Base-by-base conservation (phyloP, 352 stramenopile genomes). In the Globisporangium radiosum region DNA sequence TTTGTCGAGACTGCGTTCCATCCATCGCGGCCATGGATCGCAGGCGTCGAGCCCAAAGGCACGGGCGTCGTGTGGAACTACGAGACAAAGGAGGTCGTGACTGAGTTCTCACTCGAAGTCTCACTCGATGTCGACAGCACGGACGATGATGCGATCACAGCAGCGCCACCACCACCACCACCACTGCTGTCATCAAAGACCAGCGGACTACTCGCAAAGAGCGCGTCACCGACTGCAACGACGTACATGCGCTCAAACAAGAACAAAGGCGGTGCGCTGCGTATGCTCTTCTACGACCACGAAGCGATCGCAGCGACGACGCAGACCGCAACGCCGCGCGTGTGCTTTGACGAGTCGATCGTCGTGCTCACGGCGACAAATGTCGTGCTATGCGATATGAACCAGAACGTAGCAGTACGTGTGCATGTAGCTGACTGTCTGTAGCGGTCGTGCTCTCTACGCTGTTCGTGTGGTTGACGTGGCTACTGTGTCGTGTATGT, bases 281-380 rank as follows among this genome's bases (percentile, higher is more conserved):
- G 69, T 17, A 80, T 92, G 73, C 52, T 90, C 1, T 92, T 92
- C 56, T 91, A 88, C 54, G 83, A 92, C 51, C 77, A 89, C 36
- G 78, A 92, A 59, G 65, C 71, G 15, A 82, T 92, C 43, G 57
- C 64, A 5, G 73, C 68, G 47, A 75, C 61, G n/a, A 76, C 77
- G 1, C 66, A 76, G 40, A 67, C 73, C 42, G 54, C 67, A 14
- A 65, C 56, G 1, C 68, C 81, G 8, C 76, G 81, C 19, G 62
- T 61, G 0, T 90, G 76, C 59, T 91, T 87, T 56, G 81, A 92
- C 6, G 81, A 91, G 52, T 90, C 71, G 73, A 62, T 92, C 13
- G 63, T 92, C 47, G 72, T 92, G 14, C 59, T 90, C 25, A 71
- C 77, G 0, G 53, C 70, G 1, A 76, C 77, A 6, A 64, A 87